Base-by-base conservation (phyloP, 176 grass and related monocot genomes). In the Puccinellia tenuiflora region DNA sequence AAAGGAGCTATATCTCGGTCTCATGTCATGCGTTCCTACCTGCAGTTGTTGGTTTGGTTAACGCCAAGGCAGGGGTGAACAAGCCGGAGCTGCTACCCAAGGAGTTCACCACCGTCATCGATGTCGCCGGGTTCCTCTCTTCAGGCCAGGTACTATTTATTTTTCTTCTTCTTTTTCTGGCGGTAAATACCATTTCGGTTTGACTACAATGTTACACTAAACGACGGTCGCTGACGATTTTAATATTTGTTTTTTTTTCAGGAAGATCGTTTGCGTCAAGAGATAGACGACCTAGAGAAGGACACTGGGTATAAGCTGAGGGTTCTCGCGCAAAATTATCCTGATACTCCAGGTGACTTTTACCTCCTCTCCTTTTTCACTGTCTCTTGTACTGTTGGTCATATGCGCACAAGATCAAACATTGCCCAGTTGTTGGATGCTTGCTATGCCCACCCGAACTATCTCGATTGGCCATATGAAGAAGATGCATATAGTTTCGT, bases 311-410 rank as follows among this genome's bases (percentile, higher is more conserved):
- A 89, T 75, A 98, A 98, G 64, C 66, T 98, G 79, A 91, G 95
- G 85, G 88, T 98, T 64, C 95, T 98, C 68, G 92, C 92, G 84
- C 95, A 98, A 81, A 98, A 98, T 75, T 98, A 93, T 80, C 95
- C 95, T 50, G 90, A 91, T 46, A 98, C 95, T 37, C 95, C 95
- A 77, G 95, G 95, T 98, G 66, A 75, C n/a, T 55, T 26, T 65
- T 92, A n/a, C n/a, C n/a, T n/a, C n/a, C n/a, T n/a, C n/a, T n/a
- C n/a, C n/a, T n/a, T n/a, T n/a, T n/a, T n/a, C n/a, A n/a, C n/a
- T n/a, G n/a, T n/a, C n/a, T n/a, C n/a, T n/a, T n/a, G n/a, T n/a
- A n/a, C n/a, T n/a, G n/a, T n/a, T n/a, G n/a, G n/a, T n/a, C n/a
- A n/a, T 63, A 15, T 48, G 25, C 22, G 39, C 18, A 64, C 13